Conservation (phyloP, 2,329 filamentous ascomycete genomes). For the Aureobasidium mangrovei region DNA sequence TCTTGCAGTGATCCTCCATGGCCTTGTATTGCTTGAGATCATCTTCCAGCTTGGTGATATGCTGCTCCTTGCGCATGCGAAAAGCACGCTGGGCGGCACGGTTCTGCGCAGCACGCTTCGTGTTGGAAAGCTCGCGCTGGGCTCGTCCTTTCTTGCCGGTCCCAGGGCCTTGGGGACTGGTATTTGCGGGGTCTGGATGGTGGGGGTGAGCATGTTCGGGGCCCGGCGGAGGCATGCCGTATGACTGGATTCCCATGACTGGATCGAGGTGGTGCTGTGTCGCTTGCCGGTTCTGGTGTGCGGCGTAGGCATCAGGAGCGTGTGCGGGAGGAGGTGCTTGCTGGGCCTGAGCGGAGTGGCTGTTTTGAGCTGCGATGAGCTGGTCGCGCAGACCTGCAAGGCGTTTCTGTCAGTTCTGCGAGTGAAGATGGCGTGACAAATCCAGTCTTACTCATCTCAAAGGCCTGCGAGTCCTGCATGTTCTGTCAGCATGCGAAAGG, state of each 20-base stretch:
- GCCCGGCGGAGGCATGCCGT: conserved; percentile 1
- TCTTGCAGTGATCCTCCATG: conserved; percentile 69
- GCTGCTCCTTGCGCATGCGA: conserved; percentile 92
- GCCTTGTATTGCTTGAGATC: conserved; percentile 74
- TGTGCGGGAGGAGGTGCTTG: conserved; percentile 28
- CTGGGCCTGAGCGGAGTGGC: conserved; percentile 27
- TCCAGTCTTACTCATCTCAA: conserved; percentile 33
- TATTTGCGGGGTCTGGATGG: not conserved
- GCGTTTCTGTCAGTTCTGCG: conserved; percentile 8
- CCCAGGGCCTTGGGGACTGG: conserved; percentile 23
- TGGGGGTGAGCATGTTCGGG: not conserved
- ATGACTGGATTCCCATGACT: conserved; percentile 13
- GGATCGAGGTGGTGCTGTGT: conserved; percentile 26
- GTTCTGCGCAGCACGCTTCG: conserved; percentile 94
- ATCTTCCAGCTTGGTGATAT: conserved; percentile 95
- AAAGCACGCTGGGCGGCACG: conserved; percentile 96
- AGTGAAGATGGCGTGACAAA: conserved; percentile 2
- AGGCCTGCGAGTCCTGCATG: conserved; percentile 22
- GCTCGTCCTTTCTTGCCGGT: conserved; percentile 61
- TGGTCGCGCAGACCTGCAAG: conserved; percentile 53
- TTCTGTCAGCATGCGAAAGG: conserved; percentile 6
- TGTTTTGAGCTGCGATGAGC: conserved; percentile 47
- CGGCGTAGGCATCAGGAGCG: conserved; percentile 32
- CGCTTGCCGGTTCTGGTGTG: conserved; percentile 28
- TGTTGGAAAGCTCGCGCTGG: conserved; percentile 81